Base-by-base conservation (phyloP, 257 asterid genomes). In the Ilex asprella region DNA sequence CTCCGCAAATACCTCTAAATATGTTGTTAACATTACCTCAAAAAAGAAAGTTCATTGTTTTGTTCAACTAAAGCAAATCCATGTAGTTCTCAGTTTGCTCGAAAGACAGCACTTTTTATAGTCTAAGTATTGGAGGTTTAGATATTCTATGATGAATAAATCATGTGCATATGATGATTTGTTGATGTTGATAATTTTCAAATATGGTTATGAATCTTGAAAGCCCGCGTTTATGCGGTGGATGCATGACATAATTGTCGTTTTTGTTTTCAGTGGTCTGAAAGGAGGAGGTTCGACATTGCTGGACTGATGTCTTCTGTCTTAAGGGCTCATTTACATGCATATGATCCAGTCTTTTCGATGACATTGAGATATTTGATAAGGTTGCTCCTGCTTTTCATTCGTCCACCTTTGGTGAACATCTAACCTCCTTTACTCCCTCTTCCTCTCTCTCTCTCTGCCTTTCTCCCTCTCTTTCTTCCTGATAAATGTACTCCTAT, bases 281-380 rank as follows among this genome's bases (percentile, higher is more conserved):
- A 83, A 71, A 84, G 67, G 82, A 84, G 91, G 78, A 88, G 99
- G 83, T 81, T 78, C 66, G 96, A 93, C 73, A 85, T 89, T 76
- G 94, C 97, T 27, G 99, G 97, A 74, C 76, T 87, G 62, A 61
- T 93, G 47, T 81, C 91, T 52, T 87, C 97, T 76, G 82, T 89
- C 62, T 79, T 93, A 73, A 85, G 95, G 62, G 84, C 95, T 54
- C 87, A 93, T 76, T 77, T 87, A 67, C 83, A 73, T 55, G 95
- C 97, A 56, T 84, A 85, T 47, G 99, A 93, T 70, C 99, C 99
- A 55, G 74, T 89, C 60, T 84, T 93, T 63, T 73, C 96, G 56
- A 78, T 89, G 99, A 77, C 97, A 41, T 74, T 93, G 90, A 82
- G 92, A 88, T 87, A 89, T 68, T 76, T 93, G 81, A 93, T 87